Conservation (phyloP, 139 green algal species). For the Coelastrella sp. region DNA sequence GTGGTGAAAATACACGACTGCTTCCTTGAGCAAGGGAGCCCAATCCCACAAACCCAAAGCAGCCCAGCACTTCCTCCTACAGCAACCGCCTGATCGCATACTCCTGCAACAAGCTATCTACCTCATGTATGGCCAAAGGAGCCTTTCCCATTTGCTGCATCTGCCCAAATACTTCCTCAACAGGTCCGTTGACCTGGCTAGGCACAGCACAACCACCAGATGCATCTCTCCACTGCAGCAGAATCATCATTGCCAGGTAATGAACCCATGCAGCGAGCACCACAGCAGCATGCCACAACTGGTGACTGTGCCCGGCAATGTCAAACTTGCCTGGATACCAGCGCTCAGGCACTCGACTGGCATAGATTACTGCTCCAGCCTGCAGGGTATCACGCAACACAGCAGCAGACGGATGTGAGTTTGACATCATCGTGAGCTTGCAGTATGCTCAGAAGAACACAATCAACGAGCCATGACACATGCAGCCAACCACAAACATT, state of each 20-base stretch:
- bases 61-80: no score
- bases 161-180: background rate
- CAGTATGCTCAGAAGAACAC: no score
- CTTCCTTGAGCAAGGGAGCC: no score
- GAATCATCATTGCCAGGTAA: conserved; percentile 61
- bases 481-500: no score
- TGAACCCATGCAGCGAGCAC: conserved; percentile 65
- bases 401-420: no score
- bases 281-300: conserved; percentile 92
- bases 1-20: no score
- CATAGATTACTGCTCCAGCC: conserved; percentile 88
- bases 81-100: background rate
- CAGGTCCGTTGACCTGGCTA: conserved; percentile 4
- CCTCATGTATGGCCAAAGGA: conserved; percentile 30
- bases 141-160: conserved; percentile 15
- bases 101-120: conserved; percentile 20
- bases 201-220: conserved; percentile 37
- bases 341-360: conserved; percentile 88
- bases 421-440: no score
- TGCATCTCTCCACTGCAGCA: conserved; percentile 83
- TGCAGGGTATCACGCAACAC: conserved; percentile 49
- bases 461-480: no score
- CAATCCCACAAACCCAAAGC: no score
- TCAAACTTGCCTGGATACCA: conserved; percentile 93
- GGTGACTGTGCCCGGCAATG: conserved; percentile 89